Evolutionary conservation across 192 early-diverging fungal species (phyloP).

Genomic region (Linnemannia zychae): DNA sequence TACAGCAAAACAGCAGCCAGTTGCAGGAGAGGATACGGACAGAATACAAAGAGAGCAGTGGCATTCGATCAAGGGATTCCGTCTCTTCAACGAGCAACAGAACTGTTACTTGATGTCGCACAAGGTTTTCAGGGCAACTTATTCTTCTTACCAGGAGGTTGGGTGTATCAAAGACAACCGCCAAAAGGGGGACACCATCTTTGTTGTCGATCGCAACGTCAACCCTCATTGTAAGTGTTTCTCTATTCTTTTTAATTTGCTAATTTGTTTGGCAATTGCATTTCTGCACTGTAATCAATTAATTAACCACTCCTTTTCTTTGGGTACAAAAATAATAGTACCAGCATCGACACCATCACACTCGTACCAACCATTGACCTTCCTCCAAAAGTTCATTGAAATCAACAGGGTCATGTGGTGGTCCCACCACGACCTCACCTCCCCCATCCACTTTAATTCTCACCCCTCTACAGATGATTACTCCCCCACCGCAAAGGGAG

Average conservation of each 20-base stretch:
- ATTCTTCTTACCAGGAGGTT: slow-evolving; percentile 31
- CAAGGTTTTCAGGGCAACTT: slow-evolving; percentile 13
- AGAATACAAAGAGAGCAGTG: slow-evolving; percentile 6
- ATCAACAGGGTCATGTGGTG: slow-evolving; percentile 88
- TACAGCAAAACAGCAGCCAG: neutral
- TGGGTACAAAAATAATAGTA: too few relatives aligned
- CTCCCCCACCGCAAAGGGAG: too few relatives aligned
- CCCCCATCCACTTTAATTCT: slow-evolving; percentile 43
- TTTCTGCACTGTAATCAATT: neutral
- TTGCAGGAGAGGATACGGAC: neutral
- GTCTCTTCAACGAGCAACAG: slow-evolving; percentile 22
- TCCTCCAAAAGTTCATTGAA: slow-evolving; percentile 88
- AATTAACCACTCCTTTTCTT: neutral
- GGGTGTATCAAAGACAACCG: slow-evolving; percentile 21
- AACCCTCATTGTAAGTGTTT: slow-evolving; percentile 18
- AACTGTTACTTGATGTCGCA: slow-evolving; percentile 24
- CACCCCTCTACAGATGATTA: neutral
- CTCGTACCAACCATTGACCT: slow-evolving; percentile 70
- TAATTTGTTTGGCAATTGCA: too few relatives aligned
- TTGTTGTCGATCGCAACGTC: slow-evolving; percentile 21
- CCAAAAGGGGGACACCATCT: slow-evolving; percentile 17
- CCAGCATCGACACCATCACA: slow-evolving; percentile 66
- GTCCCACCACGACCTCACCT: slow-evolving; percentile 86
- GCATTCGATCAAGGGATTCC: slow-evolving; percentile 29
- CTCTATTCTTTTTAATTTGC: neutral